Base-by-base conservation (phyloP, 2,329 filamentous ascomycete species). In the Cladophialophora bantiana region DNA sequence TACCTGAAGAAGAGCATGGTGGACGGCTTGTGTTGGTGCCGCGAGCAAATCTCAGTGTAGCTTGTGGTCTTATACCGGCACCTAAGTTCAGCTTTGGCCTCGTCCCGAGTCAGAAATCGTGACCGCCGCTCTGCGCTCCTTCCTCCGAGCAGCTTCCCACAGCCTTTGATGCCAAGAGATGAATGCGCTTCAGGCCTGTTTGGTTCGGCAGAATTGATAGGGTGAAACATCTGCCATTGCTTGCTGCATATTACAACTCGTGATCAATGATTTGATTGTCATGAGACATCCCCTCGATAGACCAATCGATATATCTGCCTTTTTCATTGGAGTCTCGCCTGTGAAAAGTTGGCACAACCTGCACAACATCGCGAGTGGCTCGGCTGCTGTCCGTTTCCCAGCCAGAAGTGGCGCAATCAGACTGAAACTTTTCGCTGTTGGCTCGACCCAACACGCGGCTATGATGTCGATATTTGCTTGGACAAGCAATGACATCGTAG, bases 1-100 rank as follows among this genome's bases (percentile, higher is more conserved):
- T 64, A 70, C 68, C 68, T 70, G 62, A 70, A 70, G 65, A 70
- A 71, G 20, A 67, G 64, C 64, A 69, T 68, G 9, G 34, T 65
- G 53, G 54, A 34, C 15, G 40, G 7, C n/a, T 35, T 12, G 32
- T 18, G 45, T 31, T 35, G 53, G 31, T 36, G 53, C 15, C 15
- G 12, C 7, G 2, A n/a, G 32, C 32, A 55, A 55, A 9, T 13
- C 4, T 42, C 40, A n/a, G 5, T n/a, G 40, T 40, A n/a, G 40
- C 4, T 9, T 42, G 40, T 50, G 9, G 9, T 31, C 12, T 10
- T 9, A 50, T 50, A 20, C 20, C 3, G 45, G 7, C 18, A 9
- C 12, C 10, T 1, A 20, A 12, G 2, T 50, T 50, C 18, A 50
- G 26, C 10, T 50, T 50, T 26, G 45, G 18, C 18, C 18, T 50